Evolutionary conservation across 108 stramenopile genomes (phyloP).

Genomic region (Cyclotella kingstonii): DNA sequence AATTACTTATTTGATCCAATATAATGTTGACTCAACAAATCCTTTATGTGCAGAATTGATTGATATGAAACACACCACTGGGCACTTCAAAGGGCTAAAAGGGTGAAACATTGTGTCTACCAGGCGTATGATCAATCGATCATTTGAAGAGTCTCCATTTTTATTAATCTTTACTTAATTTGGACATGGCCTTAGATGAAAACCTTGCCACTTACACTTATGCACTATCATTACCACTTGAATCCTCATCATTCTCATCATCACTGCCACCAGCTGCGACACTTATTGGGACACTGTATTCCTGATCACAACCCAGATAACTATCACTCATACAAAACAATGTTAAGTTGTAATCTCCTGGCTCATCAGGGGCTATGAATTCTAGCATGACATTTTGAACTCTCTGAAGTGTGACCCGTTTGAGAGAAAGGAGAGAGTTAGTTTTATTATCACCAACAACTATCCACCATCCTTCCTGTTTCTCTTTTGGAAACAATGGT

Average conservation of each 20-base stretch:
- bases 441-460: conserved; percentile 89
- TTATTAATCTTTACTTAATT: too few relatives aligned
- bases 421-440: conserved; percentile 90
- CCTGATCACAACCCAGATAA: conserved; percentile 97
- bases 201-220: too few relatives aligned
- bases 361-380: conserved; percentile 93
- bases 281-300: conserved; percentile 84
- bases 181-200: too few relatives aligned
- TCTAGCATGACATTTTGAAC: conserved; percentile 77
- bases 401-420: conserved; percentile 80
- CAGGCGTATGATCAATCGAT: too few relatives aligned
- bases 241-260: conserved; percentile 63
- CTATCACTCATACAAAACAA: conserved; percentile 98
- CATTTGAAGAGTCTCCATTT: too few relatives aligned
- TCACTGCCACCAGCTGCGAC: conserved; percentile 74
- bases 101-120: too few relatives aligned
- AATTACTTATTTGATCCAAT: too few relatives aligned
- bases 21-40: too few relatives aligned
- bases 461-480: conserved; percentile 97
- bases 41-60: too few relatives aligned
- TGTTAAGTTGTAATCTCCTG: conserved; percentile 90
- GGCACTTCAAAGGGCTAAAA: too few relatives aligned
- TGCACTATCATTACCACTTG: conserved; percentile 49
- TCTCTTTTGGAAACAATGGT: conserved; percentile 87
- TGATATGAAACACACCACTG: too few relatives aligned